Conservation (phyloP, 805 yeast genomes). For the Yamadazyma tumulicola region DNA sequence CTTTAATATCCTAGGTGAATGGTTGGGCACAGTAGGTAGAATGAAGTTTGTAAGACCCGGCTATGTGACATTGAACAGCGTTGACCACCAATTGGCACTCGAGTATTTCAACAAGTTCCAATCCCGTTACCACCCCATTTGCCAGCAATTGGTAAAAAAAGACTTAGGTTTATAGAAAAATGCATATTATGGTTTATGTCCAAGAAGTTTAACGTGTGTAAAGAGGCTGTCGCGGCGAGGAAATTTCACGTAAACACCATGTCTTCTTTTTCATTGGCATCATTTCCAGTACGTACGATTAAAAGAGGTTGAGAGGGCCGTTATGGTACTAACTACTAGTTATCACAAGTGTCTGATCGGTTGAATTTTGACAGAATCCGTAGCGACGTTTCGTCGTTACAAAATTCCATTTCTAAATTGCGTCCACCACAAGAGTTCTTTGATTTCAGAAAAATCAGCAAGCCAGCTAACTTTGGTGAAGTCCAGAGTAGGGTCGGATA, state of each 20-base stretch:
- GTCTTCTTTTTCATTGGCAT: slow-evolving; percentile 35
- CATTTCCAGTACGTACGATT: slow-evolving; percentile 34
- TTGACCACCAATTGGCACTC: slow-evolving; percentile 63
- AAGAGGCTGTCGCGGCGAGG: not conserved
- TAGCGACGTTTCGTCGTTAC: slow-evolving; percentile 51
- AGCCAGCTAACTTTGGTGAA: slow-evolving; percentile 87
- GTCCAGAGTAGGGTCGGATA: slow-evolving; percentile 83
- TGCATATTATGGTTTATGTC: too few species aligned
- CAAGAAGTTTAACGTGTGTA: too few species aligned
- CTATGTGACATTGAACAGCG: slow-evolving; percentile 59
- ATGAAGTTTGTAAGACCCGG: slow-evolving; percentile 95
- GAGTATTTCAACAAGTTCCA: slow-evolving; percentile 59
- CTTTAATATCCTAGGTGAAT: slow-evolving; percentile 60
- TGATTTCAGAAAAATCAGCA: slow-evolving; percentile 83
- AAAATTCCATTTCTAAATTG: slow-evolving; percentile 62
- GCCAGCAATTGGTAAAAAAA: slow-evolving; percentile 76
- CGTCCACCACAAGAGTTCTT: slow-evolving; percentile 93
- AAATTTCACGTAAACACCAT: slow-evolving; percentile 13
- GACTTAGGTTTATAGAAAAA: slow-evolving; percentile 51
- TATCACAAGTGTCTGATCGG: slow-evolving; percentile 14
- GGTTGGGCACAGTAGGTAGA: slow-evolving; percentile 91
- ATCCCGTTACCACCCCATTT: slow-evolving; percentile 76
- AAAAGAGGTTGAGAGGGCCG: not conserved
- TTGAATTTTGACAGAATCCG: slow-evolving; percentile 33
- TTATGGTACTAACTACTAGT: slow-evolving; percentile 4